These are phyloP conservation scores for Hypoxylon sp. DNA, from an alignment of 2,329 filamentous ascomycete species.

Conservation along the genomic window DNA sequence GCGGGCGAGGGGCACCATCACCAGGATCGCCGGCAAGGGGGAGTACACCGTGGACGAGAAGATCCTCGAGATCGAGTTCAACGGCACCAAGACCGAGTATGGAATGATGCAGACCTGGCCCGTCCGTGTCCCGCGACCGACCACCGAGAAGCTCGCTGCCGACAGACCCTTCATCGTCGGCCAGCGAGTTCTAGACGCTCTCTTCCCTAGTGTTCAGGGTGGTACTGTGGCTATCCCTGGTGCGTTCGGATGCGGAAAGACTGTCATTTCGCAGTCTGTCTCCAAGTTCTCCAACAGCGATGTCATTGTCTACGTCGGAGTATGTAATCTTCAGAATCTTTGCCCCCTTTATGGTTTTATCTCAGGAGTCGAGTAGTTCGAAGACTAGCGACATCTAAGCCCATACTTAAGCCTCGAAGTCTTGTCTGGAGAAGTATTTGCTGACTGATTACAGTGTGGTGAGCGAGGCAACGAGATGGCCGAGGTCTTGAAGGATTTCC, in stretches of 20 bases:
- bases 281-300: slow-evolving; percentile 99
- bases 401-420: background rate
- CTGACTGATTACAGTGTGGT: slow-evolving; percentile 53
- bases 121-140: slow-evolving; percentile 92
- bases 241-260: slow-evolving; percentile 99
- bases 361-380: background rate
- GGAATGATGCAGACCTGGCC: slow-evolving; percentile 99
- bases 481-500: slow-evolving; percentile 99
- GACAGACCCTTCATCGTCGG: slow-evolving; percentile 94
- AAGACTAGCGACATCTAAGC: background rate
- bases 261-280: slow-evolving; percentile 96
- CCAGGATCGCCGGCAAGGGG: slow-evolving; percentile 86
- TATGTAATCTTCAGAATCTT: background rate
- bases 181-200: slow-evolving; percentile 92
- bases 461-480: slow-evolving; percentile 99
- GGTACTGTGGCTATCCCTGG: slow-evolving; percentile 98
- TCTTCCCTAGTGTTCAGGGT: slow-evolving; percentile 96
- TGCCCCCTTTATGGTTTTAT: background rate
- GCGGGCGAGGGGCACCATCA: slow-evolving; percentile 89
- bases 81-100: slow-evolving; percentile 92
- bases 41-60: slow-evolving; percentile 94
- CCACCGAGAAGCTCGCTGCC: slow-evolving; percentile 89
- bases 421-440: background rate
- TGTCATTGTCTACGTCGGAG: slow-evolving; percentile 95
- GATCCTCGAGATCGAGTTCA: slow-evolving; percentile 94